Base-by-base conservation (phyloP, 2,329 filamentous ascomycete genomes). In the Aspergillus sp. region DNA sequence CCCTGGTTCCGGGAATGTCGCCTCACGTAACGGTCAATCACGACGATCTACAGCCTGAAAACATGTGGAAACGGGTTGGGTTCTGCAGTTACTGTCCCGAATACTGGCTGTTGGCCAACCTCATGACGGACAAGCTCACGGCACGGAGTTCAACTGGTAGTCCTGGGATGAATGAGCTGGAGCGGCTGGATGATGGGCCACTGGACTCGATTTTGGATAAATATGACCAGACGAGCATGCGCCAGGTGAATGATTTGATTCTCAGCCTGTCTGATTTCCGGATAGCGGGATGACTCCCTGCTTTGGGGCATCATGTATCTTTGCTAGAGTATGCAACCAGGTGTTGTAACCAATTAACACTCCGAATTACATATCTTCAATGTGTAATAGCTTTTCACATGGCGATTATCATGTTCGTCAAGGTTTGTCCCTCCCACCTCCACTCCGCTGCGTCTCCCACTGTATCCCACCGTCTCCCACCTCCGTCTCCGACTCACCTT, bases 191-290 rank as follows among this genome's bases (percentile, higher is more conserved):
- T 4, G 37, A 52, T 33, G 49, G 49, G 21, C 56, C 59, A 0
- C 21, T 62, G 23, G 68, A 73, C 49, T 68, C 70, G 7, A 71
- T 75, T 17, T 57, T 75, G 31, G 64, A 67, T 37, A 66, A 73
- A 57, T 76, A 74, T 59, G 73, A 76, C 55, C 72, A 77, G 55
- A 76, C 74, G 0, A 75, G 73, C 56, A 75, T 76, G 74, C 67
- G 69, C 6, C 74, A 77, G 55, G 68, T 76, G 11, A 76, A 76
- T 53, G 69, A 74, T 41, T 58, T 75, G n/a, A 76, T 76, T 21
- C 49, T 52, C 11, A 52, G 49, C 21, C 21, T 52, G 49, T 66
- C 66, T 43, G 68, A 67, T 1, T 75, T 75, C 52, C 67, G 72
- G 46, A 69, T 47, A 39, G 56, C 54, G 15, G 37, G 46, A 37